phyloP scores from a whole-genome alignment of 2,329 filamentous ascomycete genomes.

The Huntiella decipiens region DNA sequence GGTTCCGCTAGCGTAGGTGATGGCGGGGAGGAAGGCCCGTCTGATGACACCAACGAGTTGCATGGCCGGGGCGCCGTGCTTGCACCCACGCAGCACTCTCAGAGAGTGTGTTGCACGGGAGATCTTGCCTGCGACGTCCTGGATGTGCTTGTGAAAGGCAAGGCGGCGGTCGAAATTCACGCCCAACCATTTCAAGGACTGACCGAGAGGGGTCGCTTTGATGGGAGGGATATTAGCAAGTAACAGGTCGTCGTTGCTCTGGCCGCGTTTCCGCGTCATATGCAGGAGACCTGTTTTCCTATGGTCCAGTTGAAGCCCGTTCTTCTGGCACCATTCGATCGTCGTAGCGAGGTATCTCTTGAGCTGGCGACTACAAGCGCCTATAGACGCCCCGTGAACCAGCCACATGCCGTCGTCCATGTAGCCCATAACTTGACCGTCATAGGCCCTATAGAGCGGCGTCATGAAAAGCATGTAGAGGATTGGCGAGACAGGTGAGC shows the following conservation, averaged over 20 bases:
- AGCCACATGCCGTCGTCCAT: constrained; percentile 1
- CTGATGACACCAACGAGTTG: neutral
- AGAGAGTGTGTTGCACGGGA: neutral
- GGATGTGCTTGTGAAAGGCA: no score
- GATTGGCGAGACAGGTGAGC: neutral
- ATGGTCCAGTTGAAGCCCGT: neutral
- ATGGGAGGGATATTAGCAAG: neutral
- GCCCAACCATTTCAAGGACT: no score
- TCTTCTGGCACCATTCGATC: neutral
- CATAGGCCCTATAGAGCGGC: neutral
- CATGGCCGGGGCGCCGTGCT: neutral
- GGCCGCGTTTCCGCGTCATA: neutral
- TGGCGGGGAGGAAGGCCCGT: neutral
- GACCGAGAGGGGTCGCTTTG: no score
- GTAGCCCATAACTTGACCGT: neutral
- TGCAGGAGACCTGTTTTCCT: neutral
- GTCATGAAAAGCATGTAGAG: neutral
- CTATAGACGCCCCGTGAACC: neutral
- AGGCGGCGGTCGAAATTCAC: no score
- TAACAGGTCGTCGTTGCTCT: neutral
- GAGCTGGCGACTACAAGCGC: neutral
- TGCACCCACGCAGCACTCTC: neutral
- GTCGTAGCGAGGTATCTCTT: neutral
- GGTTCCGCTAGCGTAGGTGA: neutral
- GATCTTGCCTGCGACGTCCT: neutral